phyloP scores from a whole-genome alignment of 208 protist genomes.

The Porcisia deanei region DNA sequence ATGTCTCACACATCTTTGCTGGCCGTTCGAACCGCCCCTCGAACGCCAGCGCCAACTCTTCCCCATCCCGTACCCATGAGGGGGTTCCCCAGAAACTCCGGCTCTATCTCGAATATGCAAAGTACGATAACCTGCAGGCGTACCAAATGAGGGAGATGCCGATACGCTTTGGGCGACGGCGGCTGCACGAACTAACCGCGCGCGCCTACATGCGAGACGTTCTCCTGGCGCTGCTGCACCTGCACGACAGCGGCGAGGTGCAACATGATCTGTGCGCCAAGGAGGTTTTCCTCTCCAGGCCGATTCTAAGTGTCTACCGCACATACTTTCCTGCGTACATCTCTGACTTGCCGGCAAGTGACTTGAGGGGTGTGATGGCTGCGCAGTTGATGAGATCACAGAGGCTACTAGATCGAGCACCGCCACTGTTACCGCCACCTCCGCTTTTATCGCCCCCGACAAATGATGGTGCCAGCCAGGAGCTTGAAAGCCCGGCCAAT shows the following conservation, averaged over 20 bases:
- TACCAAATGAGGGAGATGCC: conserved; percentile 53
- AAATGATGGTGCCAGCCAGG: background rate
- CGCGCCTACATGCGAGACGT: conserved; percentile 82
- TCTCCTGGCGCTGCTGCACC: conserved; percentile 69
- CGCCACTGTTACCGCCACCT: conserved; percentile 6
- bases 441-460: background rate
- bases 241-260: conserved; percentile 71
- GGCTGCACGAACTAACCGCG: conserved; percentile 76
- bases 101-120: conserved; percentile 71
- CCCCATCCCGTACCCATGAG: background rate
- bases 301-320: conserved; percentile 50
- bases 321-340: conserved; percentile 83
- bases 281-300: conserved; percentile 57
- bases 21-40: background rate
- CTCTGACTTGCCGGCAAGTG: conserved; percentile 58
- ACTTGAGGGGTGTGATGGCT: conserved; percentile 36
- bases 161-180: conserved; percentile 42
- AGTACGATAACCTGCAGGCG: conserved; percentile 59
- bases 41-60: background rate
- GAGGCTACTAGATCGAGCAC: conserved; percentile 33
- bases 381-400: conserved; percentile 36
- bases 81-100: conserved; percentile 36
- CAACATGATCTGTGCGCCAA: conserved; percentile 77
- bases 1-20: background rate
- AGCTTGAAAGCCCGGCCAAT: conserved; percentile 2